A percentile compares a stretch with the other conserved stretches of the same genome.
phyloP scores from a whole-genome alignment of 2,329 filamentous ascomycete species.

The Acrocalymma vagum region DNA sequence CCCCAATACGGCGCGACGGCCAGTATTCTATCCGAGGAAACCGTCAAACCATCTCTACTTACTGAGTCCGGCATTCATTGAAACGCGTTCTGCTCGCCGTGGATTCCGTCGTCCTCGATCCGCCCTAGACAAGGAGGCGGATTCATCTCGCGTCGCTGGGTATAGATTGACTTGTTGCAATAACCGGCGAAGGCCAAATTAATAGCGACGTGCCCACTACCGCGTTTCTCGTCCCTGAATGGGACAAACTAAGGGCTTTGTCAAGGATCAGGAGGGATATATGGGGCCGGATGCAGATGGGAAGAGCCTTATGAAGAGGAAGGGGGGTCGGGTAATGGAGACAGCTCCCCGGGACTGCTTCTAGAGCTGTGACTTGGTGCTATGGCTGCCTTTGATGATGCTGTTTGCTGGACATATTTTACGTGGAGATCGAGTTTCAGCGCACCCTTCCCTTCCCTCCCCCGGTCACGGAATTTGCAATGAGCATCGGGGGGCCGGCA shows the following conservation, averaged over 20 bases:
- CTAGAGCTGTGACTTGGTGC: no score
- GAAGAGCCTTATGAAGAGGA: conserved; percentile 11
- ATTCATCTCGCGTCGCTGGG: conserved; percentile 23
- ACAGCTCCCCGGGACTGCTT: conserved; percentile 5
- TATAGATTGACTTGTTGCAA: conserved; percentile 27
- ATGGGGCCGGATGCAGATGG: conserved; percentile 13
- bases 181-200: conserved; percentile 23
- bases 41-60: conserved; percentile 1
- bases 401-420: no score
- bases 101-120: conserved; percentile 11
- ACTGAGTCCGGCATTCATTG: conserved; percentile 2
- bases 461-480: conserved; percentile 29
- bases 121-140: conserved; percentile 11
- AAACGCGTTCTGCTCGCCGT: no score
- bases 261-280: conserved; percentile 12
- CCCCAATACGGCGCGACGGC: conserved; percentile 2
- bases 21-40: not conserved
- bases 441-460: not conserved
- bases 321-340: conserved; percentile 9
- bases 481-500: conserved; percentile 32
- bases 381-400: no score
- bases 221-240: conserved; percentile 24
- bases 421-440: no score
- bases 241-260: no score
- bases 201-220: conserved; percentile 15